Evolutionary conservation across 805 yeast species (phyloP).

Genomic region (Lachancea fermentati): DNA sequence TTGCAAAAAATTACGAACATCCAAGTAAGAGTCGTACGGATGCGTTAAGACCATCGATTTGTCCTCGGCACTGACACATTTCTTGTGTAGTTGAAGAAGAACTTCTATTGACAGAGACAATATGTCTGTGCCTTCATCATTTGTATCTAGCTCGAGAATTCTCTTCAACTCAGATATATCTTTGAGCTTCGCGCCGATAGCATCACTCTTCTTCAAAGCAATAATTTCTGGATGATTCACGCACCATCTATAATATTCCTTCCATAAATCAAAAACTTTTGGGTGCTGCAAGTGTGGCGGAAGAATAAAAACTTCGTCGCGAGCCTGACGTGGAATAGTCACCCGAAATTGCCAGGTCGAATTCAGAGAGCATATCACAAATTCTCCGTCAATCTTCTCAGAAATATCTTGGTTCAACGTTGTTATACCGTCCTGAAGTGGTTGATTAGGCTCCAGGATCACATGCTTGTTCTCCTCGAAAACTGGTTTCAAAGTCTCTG

Average conservation of each 20-base stretch:
- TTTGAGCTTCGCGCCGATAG: constrained; percentile 11
- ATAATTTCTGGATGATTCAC: constrained; percentile 43
- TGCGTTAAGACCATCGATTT: constrained; percentile 53
- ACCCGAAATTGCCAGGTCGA: constrained; percentile 69
- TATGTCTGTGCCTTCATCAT: constrained; percentile 12
- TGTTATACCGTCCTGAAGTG: constrained; percentile 57
- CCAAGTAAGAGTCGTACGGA: constrained; percentile 76
- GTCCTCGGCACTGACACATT: constrained; percentile 40
- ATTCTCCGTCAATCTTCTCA: constrained; percentile 38
- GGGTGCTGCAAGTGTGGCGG: constrained; percentile 76
- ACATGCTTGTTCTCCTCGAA: constrained; percentile 42
- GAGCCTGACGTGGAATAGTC: constrained; percentile 72
- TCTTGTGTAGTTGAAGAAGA: constrained; percentile 27
- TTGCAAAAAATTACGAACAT: constrained; percentile 55
- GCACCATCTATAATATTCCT: constrained; percentile 72
- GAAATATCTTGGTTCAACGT: constrained; percentile 48
- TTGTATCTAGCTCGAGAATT: constrained; percentile 35
- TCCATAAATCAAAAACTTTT: constrained; percentile 65
- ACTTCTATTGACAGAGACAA: constrained; percentile 11
- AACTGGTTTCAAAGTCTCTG: constrained; percentile 41
- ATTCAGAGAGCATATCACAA: constrained; percentile 61
- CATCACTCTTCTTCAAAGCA: constrained; percentile 12
- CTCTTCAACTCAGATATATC: constrained; percentile 22
- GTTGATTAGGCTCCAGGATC: constrained; percentile 13
- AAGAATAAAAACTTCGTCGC: constrained; percentile 64